phyloP scores from a whole-genome alignment of 768 basidiomycete genomes.

The Russula virescens region DNA sequence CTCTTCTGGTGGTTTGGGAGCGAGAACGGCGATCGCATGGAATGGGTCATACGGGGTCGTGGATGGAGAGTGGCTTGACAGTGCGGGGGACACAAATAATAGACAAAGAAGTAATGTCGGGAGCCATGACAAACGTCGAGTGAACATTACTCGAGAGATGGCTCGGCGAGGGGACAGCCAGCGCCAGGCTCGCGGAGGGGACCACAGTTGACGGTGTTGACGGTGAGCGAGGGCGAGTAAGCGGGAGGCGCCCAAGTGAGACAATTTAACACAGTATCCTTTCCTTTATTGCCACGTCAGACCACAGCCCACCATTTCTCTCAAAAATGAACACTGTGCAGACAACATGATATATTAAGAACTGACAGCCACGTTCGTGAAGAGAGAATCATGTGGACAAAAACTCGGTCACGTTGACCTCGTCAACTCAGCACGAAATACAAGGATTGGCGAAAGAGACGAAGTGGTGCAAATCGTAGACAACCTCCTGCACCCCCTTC shows the following conservation, averaged over 20 bases:
- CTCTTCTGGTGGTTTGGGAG: constrained; percentile 45
- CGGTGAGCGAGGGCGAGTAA: too few relatives aligned
- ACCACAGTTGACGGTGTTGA: too few relatives aligned
- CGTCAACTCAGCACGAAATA: background rate
- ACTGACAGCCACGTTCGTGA: background rate
- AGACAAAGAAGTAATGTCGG: constrained; percentile 3
- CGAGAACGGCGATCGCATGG: constrained; percentile 46
- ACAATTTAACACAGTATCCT: too few relatives aligned
- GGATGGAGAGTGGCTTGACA: constrained; percentile 32
- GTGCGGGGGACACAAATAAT: constrained; percentile 28
- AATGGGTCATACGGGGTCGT: constrained; percentile 54
- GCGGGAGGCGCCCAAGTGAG: too few relatives aligned
- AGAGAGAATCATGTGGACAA: background rate
- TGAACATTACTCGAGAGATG: constrained; percentile 8
- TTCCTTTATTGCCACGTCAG: constrained; percentile 1
- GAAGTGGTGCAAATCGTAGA: background rate
- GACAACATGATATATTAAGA: constrained; percentile 10
- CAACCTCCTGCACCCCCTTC: background rate
- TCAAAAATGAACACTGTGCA: background rate
- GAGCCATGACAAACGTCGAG: constrained; percentile 7
- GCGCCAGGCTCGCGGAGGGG: background rate
- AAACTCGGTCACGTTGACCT: background rate
- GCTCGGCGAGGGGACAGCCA: background rate
- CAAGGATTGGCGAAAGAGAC: background rate
- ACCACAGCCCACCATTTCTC: background rate